These are phyloP conservation scores for Xylaria sp. DNA, from an alignment of 2,329 filamentous ascomycete genomes.

Conservation along the genomic window DNA sequence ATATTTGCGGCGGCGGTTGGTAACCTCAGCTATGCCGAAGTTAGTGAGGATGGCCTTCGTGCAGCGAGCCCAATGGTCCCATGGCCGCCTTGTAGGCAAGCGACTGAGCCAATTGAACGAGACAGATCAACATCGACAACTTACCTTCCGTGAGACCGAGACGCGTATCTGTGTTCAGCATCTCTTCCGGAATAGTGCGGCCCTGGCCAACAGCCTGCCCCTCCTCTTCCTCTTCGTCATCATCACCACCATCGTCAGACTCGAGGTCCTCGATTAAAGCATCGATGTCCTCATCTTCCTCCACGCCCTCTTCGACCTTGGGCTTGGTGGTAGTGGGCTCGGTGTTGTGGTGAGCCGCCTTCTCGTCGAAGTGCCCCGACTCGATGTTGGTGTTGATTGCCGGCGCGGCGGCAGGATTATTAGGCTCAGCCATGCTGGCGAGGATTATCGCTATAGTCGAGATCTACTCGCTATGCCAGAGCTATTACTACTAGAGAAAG, in stretches of 20 bases:
- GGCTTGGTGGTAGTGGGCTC: constrained; percentile 53
- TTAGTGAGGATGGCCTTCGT: constrained; percentile 33
- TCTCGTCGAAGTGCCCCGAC: constrained; percentile 73
- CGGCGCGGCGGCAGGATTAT: constrained; percentile 60
- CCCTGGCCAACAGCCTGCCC: constrained; percentile 62
- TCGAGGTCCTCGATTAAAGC: constrained; percentile 88
- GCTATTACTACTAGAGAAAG: constrained; percentile 31
- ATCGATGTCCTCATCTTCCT: constrained; percentile 86
- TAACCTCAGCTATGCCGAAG: constrained; percentile 45
- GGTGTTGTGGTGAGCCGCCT: constrained; percentile 57
- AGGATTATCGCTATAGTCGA: constrained; percentile 39
- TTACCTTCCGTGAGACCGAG: constrained; percentile 78
- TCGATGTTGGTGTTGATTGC: constrained; percentile 73
- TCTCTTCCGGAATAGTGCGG: constrained; percentile 72
- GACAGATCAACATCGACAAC: constrained; percentile 58
- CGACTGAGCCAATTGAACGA: constrained; percentile 58
- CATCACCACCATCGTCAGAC: constrained; percentile 78
- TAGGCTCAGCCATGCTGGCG: constrained; percentile 66
- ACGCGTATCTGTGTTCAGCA: constrained; percentile 80
- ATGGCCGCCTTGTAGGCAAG: neutral
- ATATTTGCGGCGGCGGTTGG: constrained; percentile 68
- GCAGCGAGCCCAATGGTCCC: neutral
- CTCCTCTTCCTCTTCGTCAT: constrained; percentile 71
- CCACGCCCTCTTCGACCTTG: constrained; percentile 68
- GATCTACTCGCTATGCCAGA: constrained; percentile 41